A percentile compares a stretch with the other conserved stretches of the same genome.
phyloP scores from a whole-genome alignment of 345 rosid species.

The Citrus sinensis region DVS_A1.0 CM039166.1:25530001-25530500 shows the following conservation, averaged over 20 bases:
- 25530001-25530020: slow-evolving; percentile 37
- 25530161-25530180: slow-evolving; percentile 16
- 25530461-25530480: neutral
- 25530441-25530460: slow-evolving; percentile 30
- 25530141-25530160: slow-evolving; percentile 24
- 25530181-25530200: slow-evolving; percentile 40
- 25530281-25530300: slow-evolving; percentile 40
- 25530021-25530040: slow-evolving; percentile 37
- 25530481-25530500: neutral
- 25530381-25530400: slow-evolving; percentile 43
- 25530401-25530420: slow-evolving; percentile 48
- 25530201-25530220: slow-evolving; percentile 42
- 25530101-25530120: slow-evolving; percentile 15
- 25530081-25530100: slow-evolving; percentile 23
- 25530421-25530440: slow-evolving; percentile 26
- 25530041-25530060: slow-evolving; percentile 32
- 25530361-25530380: slow-evolving; percentile 52
- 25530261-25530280: slow-evolving; percentile 39
- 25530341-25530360: slow-evolving; percentile 41
- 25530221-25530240: slow-evolving; percentile 38
- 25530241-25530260: slow-evolving; percentile 43
- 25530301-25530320: slow-evolving; percentile 43
- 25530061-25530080: slow-evolving; percentile 20
- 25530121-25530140: slow-evolving; percentile 40
- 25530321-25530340: slow-evolving; percentile 37